A percentile compares a stretch with the other conserved stretches of the same genome.
Evolutionary conservation across 2,329 filamentous ascomycete genomes (phyloP).

Genomic region (Diplodia scrobiculata): DNA sequence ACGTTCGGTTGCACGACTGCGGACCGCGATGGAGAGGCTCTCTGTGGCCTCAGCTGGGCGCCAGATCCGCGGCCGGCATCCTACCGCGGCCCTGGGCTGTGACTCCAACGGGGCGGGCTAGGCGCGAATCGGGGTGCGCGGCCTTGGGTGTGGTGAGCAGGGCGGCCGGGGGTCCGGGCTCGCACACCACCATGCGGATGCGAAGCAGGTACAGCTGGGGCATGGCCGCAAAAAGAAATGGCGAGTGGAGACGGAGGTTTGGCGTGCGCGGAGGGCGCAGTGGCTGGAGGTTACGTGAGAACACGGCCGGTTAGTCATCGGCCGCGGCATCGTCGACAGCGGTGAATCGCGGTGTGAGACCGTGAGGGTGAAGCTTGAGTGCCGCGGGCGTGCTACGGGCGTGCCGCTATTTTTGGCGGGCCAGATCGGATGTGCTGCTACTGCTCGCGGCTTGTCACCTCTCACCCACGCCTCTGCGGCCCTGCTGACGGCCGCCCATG

Average conservation of each 20-base stretch:
- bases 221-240: conserved; percentile 15
- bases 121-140: conserved; percentile 14
- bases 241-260: conserved; percentile 18
- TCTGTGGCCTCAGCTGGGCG: conserved; percentile 7
- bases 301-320: conserved; percentile 12
- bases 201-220: conserved; percentile 15
- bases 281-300: conserved; percentile 25
- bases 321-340: neutral
- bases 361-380: neutral
- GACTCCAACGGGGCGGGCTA: conserved; percentile 9
- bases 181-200: conserved; percentile 3
- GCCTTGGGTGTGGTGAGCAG: conserved; percentile 5
- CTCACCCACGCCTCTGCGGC: neutral
- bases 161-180: neutral
- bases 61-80: conserved; percentile 21
- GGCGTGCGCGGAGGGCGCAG: neutral
- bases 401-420: conserved; percentile 18
- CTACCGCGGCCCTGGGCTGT: conserved; percentile 22
- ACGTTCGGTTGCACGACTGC: conserved; percentile 24
- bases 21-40: conserved; percentile 20
- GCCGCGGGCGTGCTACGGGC: too few species aligned
- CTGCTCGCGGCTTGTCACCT: conserved; percentile 17
- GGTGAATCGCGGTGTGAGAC: conserved; percentile 18
- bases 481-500: neutral
- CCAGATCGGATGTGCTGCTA: neutral